phyloP scores from a whole-genome alignment of 768 basidiomycete species.

The Rhodotorula taiwanensis region DNA sequence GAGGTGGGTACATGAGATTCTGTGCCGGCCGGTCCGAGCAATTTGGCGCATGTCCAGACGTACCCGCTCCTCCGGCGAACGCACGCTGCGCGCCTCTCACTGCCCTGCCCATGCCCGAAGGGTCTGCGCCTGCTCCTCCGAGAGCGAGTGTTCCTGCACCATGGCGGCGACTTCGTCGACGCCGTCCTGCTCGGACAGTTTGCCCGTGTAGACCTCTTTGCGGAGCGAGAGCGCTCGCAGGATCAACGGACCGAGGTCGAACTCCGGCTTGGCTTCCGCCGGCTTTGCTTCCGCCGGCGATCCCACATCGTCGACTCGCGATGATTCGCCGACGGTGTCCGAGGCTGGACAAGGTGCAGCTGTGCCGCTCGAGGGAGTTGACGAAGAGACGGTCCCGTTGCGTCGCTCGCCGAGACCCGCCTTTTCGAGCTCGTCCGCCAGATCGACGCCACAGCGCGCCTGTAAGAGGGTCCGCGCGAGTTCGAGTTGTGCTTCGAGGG shows the following conservation, averaged over 20 bases:
- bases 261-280: too few species aligned
- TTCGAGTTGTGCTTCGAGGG: constrained; percentile 11
- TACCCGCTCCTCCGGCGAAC: too few species aligned
- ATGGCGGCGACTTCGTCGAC: constrained; percentile 1
- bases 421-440: not conserved
- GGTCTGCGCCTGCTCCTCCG: constrained; percentile 3
- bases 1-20: too few species aligned
- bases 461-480: constrained; percentile 2
- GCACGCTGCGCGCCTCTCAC: too few species aligned
- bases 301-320: too few species aligned
- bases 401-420: not conserved
- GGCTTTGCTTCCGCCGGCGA: not conserved
- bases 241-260: constrained; percentile 24
- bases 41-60: too few species aligned
- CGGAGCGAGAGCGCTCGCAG: constrained; percentile 21
- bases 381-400: too few species aligned
- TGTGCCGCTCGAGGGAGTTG: too few species aligned
- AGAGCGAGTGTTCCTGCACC: not conserved
- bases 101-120: constrained; percentile 22
- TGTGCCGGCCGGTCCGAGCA: too few species aligned
- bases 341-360: too few species aligned
- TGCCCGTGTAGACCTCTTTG: constrained; percentile 14
- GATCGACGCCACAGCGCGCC: not conserved
- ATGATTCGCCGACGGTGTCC: too few species aligned
- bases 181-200: not conserved